Evolutionary conservation across 768 basidiomycete genomes (phyloP), one percentile per base, ranked within the genome.

Genomic region (Boletus vinaceobasis): DNA sequence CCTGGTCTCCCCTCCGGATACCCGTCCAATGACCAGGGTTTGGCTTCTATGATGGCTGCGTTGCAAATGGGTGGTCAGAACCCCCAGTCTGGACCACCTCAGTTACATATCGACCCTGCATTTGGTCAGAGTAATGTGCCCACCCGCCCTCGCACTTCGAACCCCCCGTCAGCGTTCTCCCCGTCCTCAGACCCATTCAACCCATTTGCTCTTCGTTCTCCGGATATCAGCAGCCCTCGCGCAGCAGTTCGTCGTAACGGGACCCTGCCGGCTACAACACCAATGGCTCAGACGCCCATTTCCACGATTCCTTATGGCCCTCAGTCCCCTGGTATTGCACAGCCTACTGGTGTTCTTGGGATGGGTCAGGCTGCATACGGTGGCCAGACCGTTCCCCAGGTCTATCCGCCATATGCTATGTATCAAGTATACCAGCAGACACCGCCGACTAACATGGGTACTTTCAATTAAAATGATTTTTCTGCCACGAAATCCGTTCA

Each of bases 31-130:
- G 89, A 91, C 64, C 90, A 92, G 69, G 87, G 88, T 17, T 73
- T 93, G 50, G 90, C 90, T 46, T 91, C 90, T 13, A 93, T 93
- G 89, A 93, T 93, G 90, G 91, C 90, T 32, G 87, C 91, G 17
- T 74, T 93, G 60, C 91, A 92, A 71, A 90, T 92, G 89, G 90
- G 88, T 59, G 90, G 88, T 21, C 88, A 90, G 69, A 92, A 90
- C 58, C 84, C 88, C 17, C 88, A 91, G 66, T 85, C 88, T 33
- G 88, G 84, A 11, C 89, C 85, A 29, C 79, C 86, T 48, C 86
- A 85, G 64, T 74, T 90, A 31, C 85, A 88, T 48, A 81, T 86
- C 51, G 88, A 92, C 57, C 82, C 87, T 6, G 65, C 68, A 1
- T 92, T 83, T 65, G 79, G 77, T 26, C 75, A 72, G 49, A 71